These are phyloP conservation scores for Stevia rebaudiana DNA, from an alignment of 140 eudicot species.

Conservation along the genomic window DNA sequence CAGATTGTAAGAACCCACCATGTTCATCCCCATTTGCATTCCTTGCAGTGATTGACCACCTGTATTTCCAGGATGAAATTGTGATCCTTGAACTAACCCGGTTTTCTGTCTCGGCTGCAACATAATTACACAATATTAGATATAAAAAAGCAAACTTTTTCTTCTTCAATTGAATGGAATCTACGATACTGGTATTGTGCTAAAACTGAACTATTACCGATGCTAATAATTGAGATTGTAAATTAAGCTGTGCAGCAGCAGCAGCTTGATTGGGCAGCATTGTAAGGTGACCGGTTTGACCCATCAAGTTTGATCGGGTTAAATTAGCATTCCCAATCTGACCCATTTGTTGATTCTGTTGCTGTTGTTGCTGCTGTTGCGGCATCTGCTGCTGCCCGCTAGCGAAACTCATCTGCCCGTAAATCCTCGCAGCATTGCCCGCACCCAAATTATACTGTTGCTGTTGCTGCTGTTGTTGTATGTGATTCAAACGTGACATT, in stretches of 20 bases:
- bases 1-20: constrained; percentile 46
- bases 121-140: constrained; percentile 17
- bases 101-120: constrained; percentile 83
- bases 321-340: constrained; percentile 54
- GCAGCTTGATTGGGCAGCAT: constrained; percentile 73
- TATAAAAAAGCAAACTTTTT: not conserved
- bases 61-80: constrained; percentile 67
- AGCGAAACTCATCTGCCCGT: constrained; percentile 75
- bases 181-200: not conserved
- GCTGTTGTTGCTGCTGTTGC: constrained; percentile 34
- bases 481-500: constrained; percentile 52
- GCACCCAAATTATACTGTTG: constrained; percentile 12
- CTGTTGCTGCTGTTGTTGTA: constrained; percentile 32
- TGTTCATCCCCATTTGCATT: constrained; percentile 76
- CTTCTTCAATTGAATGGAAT: constrained; percentile 22
- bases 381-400: constrained; percentile 37
- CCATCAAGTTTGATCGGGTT: constrained; percentile 54
- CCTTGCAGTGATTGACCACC: constrained; percentile 72
- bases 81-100: constrained; percentile 68
- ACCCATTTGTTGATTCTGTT: constrained; percentile 52
- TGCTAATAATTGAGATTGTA: constrained; percentile 66
- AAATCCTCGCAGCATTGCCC: constrained; percentile 42
- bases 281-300: constrained; percentile 70
- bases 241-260: constrained; percentile 63
- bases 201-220: constrained; percentile 38